Percentiles rank a stretch among this genome's conserved stretches.
Evolutionary conservation across 179 eudicot genomes (phyloP).

Genomic region (Spergularia azorica): DNA sequence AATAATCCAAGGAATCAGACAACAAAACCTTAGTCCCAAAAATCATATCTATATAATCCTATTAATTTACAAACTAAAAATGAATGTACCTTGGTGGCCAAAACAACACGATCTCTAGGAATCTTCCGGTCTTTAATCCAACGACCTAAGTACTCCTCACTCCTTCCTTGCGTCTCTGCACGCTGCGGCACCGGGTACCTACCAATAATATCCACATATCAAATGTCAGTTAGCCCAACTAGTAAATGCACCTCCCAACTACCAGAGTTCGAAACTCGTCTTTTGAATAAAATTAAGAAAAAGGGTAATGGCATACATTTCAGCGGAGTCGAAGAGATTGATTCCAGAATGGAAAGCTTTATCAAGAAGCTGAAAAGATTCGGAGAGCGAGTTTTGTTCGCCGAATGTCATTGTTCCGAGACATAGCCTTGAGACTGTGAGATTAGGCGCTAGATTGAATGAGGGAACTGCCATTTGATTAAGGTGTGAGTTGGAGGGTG

Average conservation of each 20-base stretch:
- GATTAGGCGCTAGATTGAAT: conserved; percentile 68
- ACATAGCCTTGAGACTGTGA: conserved; percentile 69
- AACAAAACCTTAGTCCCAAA: too few relatives aligned
- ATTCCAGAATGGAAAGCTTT: conserved; percentile 75
- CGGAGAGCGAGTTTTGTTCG: conserved; percentile 62
- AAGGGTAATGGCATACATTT: conserved; percentile 50
- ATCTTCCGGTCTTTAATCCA: conserved; percentile 69
- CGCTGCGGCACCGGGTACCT: conserved; percentile 99
- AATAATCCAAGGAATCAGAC: neutral
- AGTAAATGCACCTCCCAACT: neutral
- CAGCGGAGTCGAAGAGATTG: conserved; percentile 96
- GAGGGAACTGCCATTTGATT: conserved; percentile 45
- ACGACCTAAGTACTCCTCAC: conserved; percentile 83
- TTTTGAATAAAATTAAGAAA: too few relatives aligned
- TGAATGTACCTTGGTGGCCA: conserved; percentile 71
- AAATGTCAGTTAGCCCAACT: neutral
- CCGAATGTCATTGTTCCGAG: conserved; percentile 97
- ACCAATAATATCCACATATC: neutral
- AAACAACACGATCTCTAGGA: conserved; percentile 62
- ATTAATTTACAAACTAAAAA: neutral
- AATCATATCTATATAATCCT: neutral
- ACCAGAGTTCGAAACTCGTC: too few relatives aligned
- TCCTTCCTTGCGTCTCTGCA: conserved; percentile 78
- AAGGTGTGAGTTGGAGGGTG: neutral
- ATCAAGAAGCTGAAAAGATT: conserved; percentile 68